Conservation (phyloP, 2,329 filamentous ascomycete species). For the Stemphylium vesicarium region DNA sequence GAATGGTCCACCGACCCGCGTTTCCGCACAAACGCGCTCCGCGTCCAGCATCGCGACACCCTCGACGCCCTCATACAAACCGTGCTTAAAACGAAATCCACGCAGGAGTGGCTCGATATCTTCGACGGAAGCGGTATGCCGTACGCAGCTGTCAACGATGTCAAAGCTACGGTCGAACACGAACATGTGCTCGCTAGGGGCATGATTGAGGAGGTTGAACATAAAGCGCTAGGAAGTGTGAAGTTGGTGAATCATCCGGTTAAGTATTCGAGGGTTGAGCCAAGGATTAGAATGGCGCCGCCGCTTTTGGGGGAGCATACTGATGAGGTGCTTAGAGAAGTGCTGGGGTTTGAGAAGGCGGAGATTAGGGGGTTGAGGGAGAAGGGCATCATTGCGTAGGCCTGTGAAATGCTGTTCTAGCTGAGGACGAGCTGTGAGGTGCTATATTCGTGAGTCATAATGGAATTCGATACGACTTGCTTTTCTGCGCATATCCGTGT, state of each 20-base stretch:
- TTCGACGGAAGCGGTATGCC: slow-evolving; percentile 93
- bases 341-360: slow-evolving; percentile 33
- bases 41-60: slow-evolving; percentile 72
- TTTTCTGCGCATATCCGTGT: too few species aligned
- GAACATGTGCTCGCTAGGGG: slow-evolving; percentile 77
- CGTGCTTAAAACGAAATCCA: slow-evolving; percentile 76
- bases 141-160: slow-evolving; percentile 91
- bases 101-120: slow-evolving; percentile 82
- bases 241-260: slow-evolving; percentile 92
- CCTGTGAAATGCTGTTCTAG: too few species aligned
- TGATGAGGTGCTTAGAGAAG: slow-evolving; percentile 40
- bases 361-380: slow-evolving; percentile 28
- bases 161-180: slow-evolving; percentile 82
- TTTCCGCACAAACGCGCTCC: slow-evolving; percentile 64
- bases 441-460: too few species aligned
- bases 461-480: too few species aligned
- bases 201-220: slow-evolving; percentile 89
- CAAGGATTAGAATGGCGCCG: slow-evolving; percentile 76
- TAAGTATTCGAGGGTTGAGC: slow-evolving; percentile 85
- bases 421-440: too few species aligned
- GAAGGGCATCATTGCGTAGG: slow-evolving; percentile 20
- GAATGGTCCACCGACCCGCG: slow-evolving; percentile 64
- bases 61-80: slow-evolving; percentile 80
- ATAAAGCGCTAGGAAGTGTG: slow-evolving; percentile 79
- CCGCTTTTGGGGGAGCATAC: slow-evolving; percentile 70